These are phyloP conservation scores for Periconia sp. DNA, from an alignment of 2,329 filamentous ascomycete genomes.

Conservation along the genomic window DNA sequence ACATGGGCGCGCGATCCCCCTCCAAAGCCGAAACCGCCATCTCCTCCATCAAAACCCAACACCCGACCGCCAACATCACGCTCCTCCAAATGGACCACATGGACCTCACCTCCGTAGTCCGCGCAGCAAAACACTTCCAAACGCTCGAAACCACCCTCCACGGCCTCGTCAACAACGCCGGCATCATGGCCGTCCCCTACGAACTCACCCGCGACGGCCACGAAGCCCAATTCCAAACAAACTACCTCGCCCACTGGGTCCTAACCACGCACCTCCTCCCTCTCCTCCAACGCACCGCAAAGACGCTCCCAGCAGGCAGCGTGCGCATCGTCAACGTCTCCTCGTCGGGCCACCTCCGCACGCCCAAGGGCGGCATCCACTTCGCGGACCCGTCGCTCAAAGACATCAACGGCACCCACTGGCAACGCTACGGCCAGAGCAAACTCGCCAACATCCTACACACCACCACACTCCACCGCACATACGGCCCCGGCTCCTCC, in stretches of 20 bases:
- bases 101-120: conserved; percentile 30
- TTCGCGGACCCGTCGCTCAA: conserved; percentile 13
- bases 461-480: conserved; percentile 12
- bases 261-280: conserved; percentile 45
- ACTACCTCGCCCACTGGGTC: conserved; percentile 49
- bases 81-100: conserved; percentile 37
- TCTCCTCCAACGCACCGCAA: conserved; percentile 5
- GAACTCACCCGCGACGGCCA: conserved; percentile 43
- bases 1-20: conserved; percentile 30
- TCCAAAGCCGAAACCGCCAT: conserved; percentile 31
- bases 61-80: conserved; percentile 36
- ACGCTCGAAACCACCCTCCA: conserved; percentile 35
- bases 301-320: conserved; percentile 2
- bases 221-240: conserved; percentile 50
- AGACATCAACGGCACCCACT: neutral
- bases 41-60: conserved; percentile 27
- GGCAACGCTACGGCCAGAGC: conserved; percentile 20
- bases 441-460: conserved; percentile 26
- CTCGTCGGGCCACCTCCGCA: conserved; percentile 9
- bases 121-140: conserved; percentile 31
- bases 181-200: conserved; percentile 36
- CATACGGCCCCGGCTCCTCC: conserved; percentile 9
- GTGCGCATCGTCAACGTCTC: conserved; percentile 22
- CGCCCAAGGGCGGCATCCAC: conserved; percentile 15
- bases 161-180: conserved; percentile 47